Conservation (phyloP, 768 basidiomycete genomes). For the Fomitopsis pulvina region DNA sequence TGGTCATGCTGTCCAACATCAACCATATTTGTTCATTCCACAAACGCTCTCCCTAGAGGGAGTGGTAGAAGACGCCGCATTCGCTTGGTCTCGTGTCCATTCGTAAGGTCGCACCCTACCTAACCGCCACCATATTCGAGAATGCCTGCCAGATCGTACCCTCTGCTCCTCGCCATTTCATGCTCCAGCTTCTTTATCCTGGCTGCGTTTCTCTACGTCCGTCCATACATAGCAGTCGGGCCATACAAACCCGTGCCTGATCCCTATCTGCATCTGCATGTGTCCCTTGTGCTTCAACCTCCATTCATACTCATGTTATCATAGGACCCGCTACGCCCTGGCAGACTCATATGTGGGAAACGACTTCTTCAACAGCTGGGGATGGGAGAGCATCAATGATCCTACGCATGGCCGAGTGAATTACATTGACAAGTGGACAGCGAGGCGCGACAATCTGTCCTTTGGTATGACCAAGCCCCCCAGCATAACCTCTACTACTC, state of each 20-base stretch:
- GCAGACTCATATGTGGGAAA: slow-evolving; percentile 24
- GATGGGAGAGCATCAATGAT: slow-evolving; percentile 44
- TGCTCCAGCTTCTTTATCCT: neutral
- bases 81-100: too few species aligned
- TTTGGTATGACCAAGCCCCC: slow-evolving; percentile 29
- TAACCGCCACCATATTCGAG: too few species aligned
- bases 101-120: too few species aligned
- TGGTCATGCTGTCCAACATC: too few species aligned
- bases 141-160: too few species aligned
- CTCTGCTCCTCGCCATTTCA: too few species aligned
- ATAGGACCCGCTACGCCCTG: slow-evolving; percentile 2
- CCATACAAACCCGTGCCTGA: neutral
- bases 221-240: neutral
- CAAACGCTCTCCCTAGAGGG: too few species aligned
- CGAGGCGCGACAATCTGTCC: slow-evolving; percentile 37
- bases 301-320: slow-evolving; percentile 10
- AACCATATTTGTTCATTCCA: too few species aligned
- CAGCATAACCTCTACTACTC: too few species aligned
- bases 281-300: slow-evolving; percentile 10
- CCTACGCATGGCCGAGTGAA: slow-evolving; percentile 59
- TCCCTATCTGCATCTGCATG: neutral
- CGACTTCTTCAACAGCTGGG: slow-evolving; percentile 42
- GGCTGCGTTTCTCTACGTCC: neutral
- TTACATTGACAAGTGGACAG: slow-evolving; percentile 41
- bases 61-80: too few species aligned